Evolutionary conservation across 1,284 basidiomycete genomes (phyloP).

Genomic region (Inonotus obliquus): DNA sequence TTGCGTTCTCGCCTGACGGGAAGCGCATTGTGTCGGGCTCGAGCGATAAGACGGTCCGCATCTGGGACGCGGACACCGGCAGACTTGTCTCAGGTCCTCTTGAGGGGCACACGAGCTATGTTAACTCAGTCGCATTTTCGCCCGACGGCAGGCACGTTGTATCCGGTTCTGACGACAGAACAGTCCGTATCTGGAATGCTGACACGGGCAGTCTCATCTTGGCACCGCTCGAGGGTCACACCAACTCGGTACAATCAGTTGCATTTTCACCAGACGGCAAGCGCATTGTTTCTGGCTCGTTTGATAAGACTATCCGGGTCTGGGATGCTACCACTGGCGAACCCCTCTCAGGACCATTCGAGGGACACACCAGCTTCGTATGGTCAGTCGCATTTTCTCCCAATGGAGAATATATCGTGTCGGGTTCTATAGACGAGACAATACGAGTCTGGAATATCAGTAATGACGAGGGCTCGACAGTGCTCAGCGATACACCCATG

Average conservation of each 20-base stretch:
- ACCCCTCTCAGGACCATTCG: too few species aligned
- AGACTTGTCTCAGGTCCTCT: neutral
- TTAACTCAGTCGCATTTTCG: slow-evolving; percentile 3
- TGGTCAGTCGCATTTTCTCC: too few species aligned
- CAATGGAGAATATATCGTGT: too few species aligned
- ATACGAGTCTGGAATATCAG: too few species aligned
- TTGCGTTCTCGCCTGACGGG: neutral
- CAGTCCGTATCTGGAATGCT: too few species aligned
- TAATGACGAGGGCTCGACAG: too few species aligned
- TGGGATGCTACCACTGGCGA: neutral
- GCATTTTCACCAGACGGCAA: neutral
- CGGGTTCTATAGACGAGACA: too few species aligned
- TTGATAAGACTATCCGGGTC: neutral
- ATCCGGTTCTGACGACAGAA: too few species aligned
- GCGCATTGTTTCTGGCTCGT: neutral
- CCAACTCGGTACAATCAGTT: neutral
- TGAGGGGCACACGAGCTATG: neutral
- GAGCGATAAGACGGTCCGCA: neutral
- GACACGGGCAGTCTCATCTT: neutral
- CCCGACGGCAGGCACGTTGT: slow-evolving; percentile 3
- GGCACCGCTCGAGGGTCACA: neutral
- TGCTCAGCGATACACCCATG: too few species aligned
- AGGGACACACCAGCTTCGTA: too few species aligned
- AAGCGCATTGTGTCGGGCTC: slow-evolving; percentile 1
- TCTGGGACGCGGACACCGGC: slow-evolving; percentile 1